Conservation (phyloP, 1,139 yeast genomes). For the Hansenula sp. region DNA sequence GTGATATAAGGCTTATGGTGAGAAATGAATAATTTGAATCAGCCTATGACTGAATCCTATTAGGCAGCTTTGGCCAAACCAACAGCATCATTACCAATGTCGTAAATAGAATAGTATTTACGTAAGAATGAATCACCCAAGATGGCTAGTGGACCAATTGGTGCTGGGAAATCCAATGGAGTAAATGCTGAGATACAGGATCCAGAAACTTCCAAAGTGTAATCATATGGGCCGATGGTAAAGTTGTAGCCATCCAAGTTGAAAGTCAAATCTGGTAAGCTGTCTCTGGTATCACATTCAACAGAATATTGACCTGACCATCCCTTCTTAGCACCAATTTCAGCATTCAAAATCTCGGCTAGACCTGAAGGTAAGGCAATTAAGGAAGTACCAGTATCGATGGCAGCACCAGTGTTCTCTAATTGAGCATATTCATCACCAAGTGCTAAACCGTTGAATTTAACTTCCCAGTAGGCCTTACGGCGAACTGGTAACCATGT, state of each 20-base stretch:
- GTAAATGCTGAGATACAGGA: constrained; percentile 95
- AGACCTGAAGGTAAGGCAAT: constrained; percentile 91
- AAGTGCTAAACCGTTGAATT: constrained; percentile 81
- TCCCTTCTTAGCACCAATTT: constrained; percentile 94
- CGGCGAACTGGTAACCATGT: constrained; percentile 97
- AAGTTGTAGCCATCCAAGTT: constrained; percentile 87
- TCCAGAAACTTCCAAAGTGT: constrained; percentile 90
- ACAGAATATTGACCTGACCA: constrained; percentile 97
- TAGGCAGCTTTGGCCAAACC: constrained; percentile 79
- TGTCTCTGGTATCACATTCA: constrained; percentile 80
- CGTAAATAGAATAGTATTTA: constrained; percentile 90
- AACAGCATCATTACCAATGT: constrained; percentile 83
- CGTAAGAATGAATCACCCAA: constrained; percentile 97
- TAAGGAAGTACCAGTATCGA: constrained; percentile 97
- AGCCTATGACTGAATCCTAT: too few species aligned
- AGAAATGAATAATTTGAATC: background rate
- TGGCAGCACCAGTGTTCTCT: constrained; percentile 87
- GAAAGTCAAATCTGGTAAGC: constrained; percentile 87
- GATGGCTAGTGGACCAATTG: constrained; percentile 94
- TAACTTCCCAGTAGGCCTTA: constrained; percentile 99
- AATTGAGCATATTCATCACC: constrained; percentile 90
- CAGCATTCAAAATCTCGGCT: constrained; percentile 91
- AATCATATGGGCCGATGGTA: constrained; percentile 83
- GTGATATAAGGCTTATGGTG: too few species aligned
- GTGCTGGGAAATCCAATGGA: constrained; percentile 96